These are phyloP conservation scores for Amauroascus verrucosus DNA, from an alignment of 2,329 filamentous ascomycete species.

Conservation along the genomic window DNA sequence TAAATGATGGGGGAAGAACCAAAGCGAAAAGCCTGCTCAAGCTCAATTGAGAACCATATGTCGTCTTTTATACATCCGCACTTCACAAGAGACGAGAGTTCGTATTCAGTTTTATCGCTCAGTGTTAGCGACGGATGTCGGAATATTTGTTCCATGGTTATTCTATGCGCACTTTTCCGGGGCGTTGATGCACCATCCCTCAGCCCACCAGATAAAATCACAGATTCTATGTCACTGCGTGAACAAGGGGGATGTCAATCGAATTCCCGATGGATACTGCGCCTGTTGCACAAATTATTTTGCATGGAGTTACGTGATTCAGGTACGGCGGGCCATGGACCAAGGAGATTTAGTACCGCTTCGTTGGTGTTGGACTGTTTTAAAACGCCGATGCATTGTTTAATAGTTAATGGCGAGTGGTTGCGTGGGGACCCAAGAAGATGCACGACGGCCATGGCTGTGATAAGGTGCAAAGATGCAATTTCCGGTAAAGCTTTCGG, in stretches of 20 bases:
- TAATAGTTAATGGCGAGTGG: not conserved
- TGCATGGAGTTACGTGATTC: not conserved
- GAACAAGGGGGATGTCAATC: not conserved
- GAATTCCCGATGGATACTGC: not conserved
- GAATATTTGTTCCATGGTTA: not conserved
- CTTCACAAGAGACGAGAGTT: not conserved
- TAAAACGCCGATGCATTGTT: constrained; percentile 5
- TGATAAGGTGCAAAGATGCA: not conserved
- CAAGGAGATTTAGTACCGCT: constrained; percentile 5
- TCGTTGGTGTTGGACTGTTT: constrained; percentile 1
- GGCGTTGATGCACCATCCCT: not conserved
- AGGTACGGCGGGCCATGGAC: not conserved
- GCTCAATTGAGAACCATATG: not conserved
- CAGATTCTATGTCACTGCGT: not conserved
- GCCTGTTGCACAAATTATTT: not conserved
- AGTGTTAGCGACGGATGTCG: not conserved
- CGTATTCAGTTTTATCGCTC: not conserved
- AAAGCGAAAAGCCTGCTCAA: not conserved
- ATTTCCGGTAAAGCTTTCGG: constrained; percentile 3
- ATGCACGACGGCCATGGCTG: not conserved
- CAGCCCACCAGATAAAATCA: not conserved
- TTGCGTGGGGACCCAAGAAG: not conserved
- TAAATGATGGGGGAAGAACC: not conserved
- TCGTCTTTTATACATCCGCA: not conserved
- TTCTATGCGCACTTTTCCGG: not conserved